Conservation (phyloP, 2,329 filamentous ascomycete species). For the Macrophomina pseudophaseolina region DNA sequence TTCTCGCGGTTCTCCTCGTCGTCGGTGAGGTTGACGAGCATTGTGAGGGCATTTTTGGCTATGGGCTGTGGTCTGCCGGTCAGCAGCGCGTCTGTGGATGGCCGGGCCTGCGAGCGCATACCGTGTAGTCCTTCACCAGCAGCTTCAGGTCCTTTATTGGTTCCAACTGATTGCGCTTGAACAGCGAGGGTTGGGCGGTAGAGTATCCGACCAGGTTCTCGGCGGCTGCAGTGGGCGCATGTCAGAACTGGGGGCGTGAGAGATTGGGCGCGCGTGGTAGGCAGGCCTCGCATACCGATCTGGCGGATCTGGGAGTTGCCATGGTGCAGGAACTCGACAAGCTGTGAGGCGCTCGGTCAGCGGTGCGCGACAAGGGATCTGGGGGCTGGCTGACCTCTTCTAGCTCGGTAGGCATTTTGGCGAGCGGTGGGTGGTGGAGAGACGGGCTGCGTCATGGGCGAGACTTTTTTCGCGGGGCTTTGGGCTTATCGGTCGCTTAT, state of each 20-base stretch:
- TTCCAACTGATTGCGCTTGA: conserved; percentile 78
- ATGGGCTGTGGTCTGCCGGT: conserved; percentile 65
- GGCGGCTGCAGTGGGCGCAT: conserved; percentile 60
- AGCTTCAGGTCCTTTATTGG: conserved; percentile 89
- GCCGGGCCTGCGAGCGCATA: conserved; percentile 43
- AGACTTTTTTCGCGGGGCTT: conserved; percentile 23
- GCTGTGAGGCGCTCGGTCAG: conserved; percentile 53
- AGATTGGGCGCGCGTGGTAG: conserved; percentile 31
- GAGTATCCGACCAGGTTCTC: conserved; percentile 87
- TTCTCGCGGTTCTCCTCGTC: conserved; percentile 76
- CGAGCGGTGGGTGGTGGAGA: neutral
- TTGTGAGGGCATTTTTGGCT: conserved; percentile 88
- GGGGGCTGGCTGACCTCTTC: conserved; percentile 49
- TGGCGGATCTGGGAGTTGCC: conserved; percentile 89
- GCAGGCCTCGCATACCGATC: conserved; percentile 60
- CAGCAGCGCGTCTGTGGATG: neutral
- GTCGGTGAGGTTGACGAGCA: conserved; percentile 83
- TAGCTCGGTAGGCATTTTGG: conserved; percentile 55
- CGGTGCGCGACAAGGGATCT: neutral
- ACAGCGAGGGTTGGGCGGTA: conserved; percentile 76
- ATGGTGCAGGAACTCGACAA: conserved; percentile 91
- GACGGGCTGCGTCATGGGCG: conserved; percentile 21
- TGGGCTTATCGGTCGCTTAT: neutral
- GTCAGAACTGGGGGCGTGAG: conserved; percentile 28
- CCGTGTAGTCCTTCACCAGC: conserved; percentile 80